Evolutionary conservation across 768 basidiomycete genomes (phyloP).

Genomic region (Amyloporia xantha): DNA sequence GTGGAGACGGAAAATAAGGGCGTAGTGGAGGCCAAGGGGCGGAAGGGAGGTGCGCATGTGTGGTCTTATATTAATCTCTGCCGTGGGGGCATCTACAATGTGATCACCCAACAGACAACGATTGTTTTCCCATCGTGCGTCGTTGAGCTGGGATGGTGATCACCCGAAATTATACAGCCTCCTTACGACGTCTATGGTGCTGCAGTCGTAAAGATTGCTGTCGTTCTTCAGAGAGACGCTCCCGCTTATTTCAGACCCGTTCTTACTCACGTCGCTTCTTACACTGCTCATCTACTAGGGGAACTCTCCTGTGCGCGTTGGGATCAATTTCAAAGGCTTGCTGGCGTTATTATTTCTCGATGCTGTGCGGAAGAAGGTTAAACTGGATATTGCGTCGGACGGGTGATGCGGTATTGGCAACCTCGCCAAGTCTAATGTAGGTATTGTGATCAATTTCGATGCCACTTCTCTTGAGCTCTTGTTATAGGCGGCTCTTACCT

Average conservation of each 20-base stretch:
- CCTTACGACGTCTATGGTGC: conserved; percentile 57
- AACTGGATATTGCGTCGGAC: conserved; percentile 37
- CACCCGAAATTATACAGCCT: conserved; percentile 41
- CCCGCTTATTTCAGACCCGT: conserved; percentile 49
- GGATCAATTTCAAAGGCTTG: conserved; percentile 77
- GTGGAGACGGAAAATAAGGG: conserved; percentile 33
- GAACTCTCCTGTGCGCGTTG: conserved; percentile 84
- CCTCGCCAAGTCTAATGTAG: conserved; percentile 81
- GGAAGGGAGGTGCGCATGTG: conserved; percentile 55
- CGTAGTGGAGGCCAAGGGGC: conserved; percentile 41
- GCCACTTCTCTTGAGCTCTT: neutral
- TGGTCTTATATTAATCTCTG: conserved; percentile 85
- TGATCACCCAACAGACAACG: conserved; percentile 82
- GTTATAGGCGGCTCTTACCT: conserved; percentile 76
- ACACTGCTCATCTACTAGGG: conserved; percentile 94
- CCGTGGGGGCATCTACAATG: conserved; percentile 89
- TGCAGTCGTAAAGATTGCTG: conserved; percentile 61
- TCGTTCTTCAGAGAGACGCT: conserved; percentile 58
- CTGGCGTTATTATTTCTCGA: conserved; percentile 59
- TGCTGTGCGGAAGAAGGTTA: conserved; percentile 49
- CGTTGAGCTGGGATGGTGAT: conserved; percentile 24
- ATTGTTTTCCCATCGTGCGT: conserved; percentile 77
- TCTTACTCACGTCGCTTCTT: conserved; percentile 73
- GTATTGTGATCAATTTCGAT: conserved; percentile 9
- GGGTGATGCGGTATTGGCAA: conserved; percentile 43